A percentile compares a stretch with the other conserved stretches of the same genome.
These are phyloP conservation scores for Fraxinus ornus DNA, from an alignment of 305 asterid genomes.

Conservation along the genomic window DNA sequence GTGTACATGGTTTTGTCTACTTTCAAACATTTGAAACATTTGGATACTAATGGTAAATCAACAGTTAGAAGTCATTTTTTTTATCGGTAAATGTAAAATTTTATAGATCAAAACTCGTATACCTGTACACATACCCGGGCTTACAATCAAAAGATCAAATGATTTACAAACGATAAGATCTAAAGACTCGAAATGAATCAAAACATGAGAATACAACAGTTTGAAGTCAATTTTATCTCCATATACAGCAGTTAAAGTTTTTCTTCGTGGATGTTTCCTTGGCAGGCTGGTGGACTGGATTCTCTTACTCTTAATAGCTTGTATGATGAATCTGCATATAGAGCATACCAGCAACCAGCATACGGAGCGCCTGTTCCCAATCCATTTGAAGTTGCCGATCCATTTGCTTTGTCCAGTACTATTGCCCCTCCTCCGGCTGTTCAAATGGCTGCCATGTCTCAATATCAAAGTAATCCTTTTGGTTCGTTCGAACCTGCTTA, in stretches of 20 bases:
- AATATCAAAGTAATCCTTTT: slow-evolving; percentile 66
- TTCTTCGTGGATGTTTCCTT: slow-evolving; percentile 4
- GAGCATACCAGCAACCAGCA: slow-evolving; percentile 81
- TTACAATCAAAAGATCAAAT: background rate
- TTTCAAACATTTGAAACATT: background rate
- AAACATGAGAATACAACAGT: background rate
- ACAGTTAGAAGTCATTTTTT: background rate
- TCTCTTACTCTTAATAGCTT: slow-evolving; percentile 81
- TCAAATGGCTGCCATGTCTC: slow-evolving; percentile 40
- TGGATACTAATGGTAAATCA: background rate
- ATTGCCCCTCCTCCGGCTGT: slow-evolving; percentile 52
- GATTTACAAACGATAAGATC: background rate
- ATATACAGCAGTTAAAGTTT: background rate
- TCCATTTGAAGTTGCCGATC: slow-evolving; percentile 80
- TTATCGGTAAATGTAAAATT: background rate
- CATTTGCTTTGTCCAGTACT: slow-evolving; percentile 57
- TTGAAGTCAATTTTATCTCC: background rate
- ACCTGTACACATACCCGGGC: background rate
- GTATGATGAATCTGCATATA: slow-evolving; percentile 80
- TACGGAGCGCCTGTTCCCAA: slow-evolving; percentile 88
- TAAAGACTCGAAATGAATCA: background rate
- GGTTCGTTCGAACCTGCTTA: slow-evolving; percentile 63
- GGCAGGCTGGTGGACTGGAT: slow-evolving; percentile 93
- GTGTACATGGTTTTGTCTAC: background rate
- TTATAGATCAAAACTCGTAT: background rate